Evolutionary conservation across 2,329 filamentous ascomycete genomes (phyloP).

Genomic region (Clonostachys sp.): DNA sequence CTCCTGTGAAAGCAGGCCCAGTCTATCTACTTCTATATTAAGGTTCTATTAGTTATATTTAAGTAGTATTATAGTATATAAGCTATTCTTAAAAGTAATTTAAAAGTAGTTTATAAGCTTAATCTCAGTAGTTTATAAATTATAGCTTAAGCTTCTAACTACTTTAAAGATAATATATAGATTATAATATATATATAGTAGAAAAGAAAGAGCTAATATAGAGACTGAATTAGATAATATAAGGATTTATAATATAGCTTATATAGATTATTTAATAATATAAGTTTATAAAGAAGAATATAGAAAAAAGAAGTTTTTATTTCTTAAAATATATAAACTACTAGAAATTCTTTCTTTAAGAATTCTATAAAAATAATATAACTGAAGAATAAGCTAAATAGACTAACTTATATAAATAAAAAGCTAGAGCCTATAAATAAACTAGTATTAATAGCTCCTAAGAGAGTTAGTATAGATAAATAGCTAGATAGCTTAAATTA

Average conservation of each 20-base stretch:
- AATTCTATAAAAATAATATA: no score
- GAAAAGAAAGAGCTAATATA: not conserved
- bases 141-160: not conserved
- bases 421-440: not conserved
- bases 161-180: not conserved
- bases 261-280: not conserved
- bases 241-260: not conserved
- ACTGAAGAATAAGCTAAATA: no score
- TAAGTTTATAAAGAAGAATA: no score
- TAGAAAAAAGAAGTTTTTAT: no score
- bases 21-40: no score
- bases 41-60: no score
- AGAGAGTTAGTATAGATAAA: not conserved
- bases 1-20: no score
- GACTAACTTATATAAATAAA: no score
- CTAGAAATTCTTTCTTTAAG: no score
- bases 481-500: not conserved
- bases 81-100: not conserved
- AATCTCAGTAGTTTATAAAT: not conserved
- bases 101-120: not conserved
- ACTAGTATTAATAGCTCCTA: not conserved
- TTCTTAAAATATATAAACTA: no score
- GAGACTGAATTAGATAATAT: not conserved
- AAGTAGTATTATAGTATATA: not conserved
- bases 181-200: not conserved